Percentiles rank a stretch among this genome's conserved stretches.
These are phyloP conservation scores for Marchantia polymorpha DNA, from an alignment of 225 moss, liverwort and hornwort genomes.

Conservation along the genomic window DNA sequence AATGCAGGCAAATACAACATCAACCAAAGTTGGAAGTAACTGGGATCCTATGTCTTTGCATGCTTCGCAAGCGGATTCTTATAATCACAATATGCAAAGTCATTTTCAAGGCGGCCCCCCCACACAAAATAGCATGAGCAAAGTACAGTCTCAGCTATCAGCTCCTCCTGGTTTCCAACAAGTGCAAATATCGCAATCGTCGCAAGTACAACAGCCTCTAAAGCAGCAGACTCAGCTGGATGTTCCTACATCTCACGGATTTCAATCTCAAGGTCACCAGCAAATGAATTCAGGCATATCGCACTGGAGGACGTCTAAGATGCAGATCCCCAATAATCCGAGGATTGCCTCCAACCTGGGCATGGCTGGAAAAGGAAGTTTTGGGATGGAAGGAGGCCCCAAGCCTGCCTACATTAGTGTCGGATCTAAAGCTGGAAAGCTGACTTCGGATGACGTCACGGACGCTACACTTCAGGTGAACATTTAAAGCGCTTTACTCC, in stretches of 20 bases:
- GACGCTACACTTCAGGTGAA: conserved; percentile 78
- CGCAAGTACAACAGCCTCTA: conserved; percentile 41
- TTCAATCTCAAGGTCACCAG: conserved; percentile 32
- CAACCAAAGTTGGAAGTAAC: conserved; percentile 27
- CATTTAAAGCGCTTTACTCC: not conserved
- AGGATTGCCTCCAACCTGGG: conserved; percentile 66
- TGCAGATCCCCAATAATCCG: conserved; percentile 84
- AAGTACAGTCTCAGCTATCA: conserved; percentile 38
- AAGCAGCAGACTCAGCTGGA: conserved; percentile 35
- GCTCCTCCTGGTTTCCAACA: conserved; percentile 43
- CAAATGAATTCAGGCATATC: conserved; percentile 30
- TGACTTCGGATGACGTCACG: conserved; percentile 59
- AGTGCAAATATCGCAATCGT: conserved; percentile 26
- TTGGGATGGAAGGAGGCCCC: conserved; percentile 35
- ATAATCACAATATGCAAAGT: conserved; percentile 37
- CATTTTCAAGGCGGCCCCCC: conserved; percentile 48
- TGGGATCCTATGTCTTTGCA: conserved; percentile 51
- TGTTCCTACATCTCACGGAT: conserved; percentile 27
- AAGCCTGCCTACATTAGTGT: conserved; percentile 79
- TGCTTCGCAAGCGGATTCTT: conserved; percentile 37
- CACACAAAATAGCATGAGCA: conserved; percentile 25
- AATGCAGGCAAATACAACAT: conserved; percentile 31
- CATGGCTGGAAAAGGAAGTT: conserved; percentile 31
- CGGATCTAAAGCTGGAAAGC: conserved; percentile 42
- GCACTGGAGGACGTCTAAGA: conserved; percentile 49